These are phyloP conservation scores for Kwoniella europaea DNA, from an alignment of 768 basidiomycete genomes.

Conservation along the genomic window DNA sequence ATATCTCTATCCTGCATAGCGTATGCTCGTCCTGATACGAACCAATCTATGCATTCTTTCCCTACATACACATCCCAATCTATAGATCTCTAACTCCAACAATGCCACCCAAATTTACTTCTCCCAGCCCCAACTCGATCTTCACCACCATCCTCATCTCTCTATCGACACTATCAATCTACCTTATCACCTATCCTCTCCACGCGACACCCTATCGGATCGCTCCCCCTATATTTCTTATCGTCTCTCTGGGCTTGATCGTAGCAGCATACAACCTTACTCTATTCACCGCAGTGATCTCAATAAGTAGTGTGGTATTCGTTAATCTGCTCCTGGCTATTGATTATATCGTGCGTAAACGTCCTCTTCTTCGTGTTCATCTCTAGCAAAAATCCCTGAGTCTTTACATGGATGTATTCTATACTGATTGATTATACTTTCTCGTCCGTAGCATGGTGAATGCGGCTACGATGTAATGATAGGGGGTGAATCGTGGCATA, in stretches of 20 bases:
- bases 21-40: too few relatives aligned
- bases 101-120: too few relatives aligned
- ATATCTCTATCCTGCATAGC: too few relatives aligned
- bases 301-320: neutral
- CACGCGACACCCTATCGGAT: neutral
- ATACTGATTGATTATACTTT: neutral
- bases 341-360: slow-evolving; percentile 24
- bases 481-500: slow-evolving; percentile 12
- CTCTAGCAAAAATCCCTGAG: too few relatives aligned
- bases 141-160: slow-evolving; percentile 11
- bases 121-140: neutral
- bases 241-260: slow-evolving; percentile 7
- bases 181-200: slow-evolving; percentile 20
- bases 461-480: slow-evolving; percentile 22
- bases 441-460: slow-evolving; percentile 19
- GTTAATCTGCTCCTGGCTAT: slow-evolving; percentile 20
- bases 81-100: too few relatives aligned
- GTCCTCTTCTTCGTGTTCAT: neutral
- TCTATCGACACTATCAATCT: slow-evolving; percentile 15
- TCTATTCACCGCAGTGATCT: slow-evolving; percentile 4
- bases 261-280: slow-evolving; percentile 8
- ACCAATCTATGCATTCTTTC: too few relatives aligned
- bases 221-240: slow-evolving; percentile 21
- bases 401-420: too few relatives aligned
- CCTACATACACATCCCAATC: too few relatives aligned